Evolutionary conservation across 2,329 filamentous ascomycete species (phyloP).

Genomic region (Beauveria varroae): DNA sequence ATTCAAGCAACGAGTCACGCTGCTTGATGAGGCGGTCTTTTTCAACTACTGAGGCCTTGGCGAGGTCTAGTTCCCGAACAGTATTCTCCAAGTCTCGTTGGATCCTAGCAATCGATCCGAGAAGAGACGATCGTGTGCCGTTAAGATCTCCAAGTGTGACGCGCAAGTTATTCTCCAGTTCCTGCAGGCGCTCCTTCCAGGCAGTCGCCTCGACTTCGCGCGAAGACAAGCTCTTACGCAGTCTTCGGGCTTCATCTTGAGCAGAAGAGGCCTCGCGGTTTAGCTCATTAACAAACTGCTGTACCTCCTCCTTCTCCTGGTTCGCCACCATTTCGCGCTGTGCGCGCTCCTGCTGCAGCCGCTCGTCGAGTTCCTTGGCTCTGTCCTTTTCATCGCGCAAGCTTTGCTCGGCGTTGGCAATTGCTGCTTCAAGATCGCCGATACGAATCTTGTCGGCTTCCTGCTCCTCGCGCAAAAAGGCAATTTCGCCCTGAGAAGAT

Average conservation of each 20-base stretch:
- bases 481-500: conserved; percentile 85
- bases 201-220: conserved; percentile 83
- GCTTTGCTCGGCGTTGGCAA: conserved; percentile 70
- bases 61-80: conserved; percentile 70
- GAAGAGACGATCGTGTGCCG: conserved; percentile 75
- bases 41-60: conserved; percentile 72
- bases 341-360: conserved; percentile 71
- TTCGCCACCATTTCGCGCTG: conserved; percentile 82
- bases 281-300: conserved; percentile 86
- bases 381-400: conserved; percentile 82
- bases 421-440: conserved; percentile 77
- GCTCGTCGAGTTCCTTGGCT: conserved; percentile 61
- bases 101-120: conserved; percentile 81
- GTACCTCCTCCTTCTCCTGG: conserved; percentile 89
- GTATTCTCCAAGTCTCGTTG: conserved; percentile 83
- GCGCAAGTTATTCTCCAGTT: conserved; percentile 81
- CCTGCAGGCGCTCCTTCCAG: conserved; percentile 85
- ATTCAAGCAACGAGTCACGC: conserved; percentile 81
- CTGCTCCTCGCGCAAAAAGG: conserved; percentile 92
- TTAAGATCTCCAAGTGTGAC: conserved; percentile 82
- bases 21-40: conserved; percentile 87
- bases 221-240: conserved; percentile 75
- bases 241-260: conserved; percentile 76
- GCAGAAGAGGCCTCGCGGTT: conserved; percentile 74
- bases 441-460: conserved; percentile 98